Evolutionary conservation across 495 filamentous ascomycete genomes (phyloP), one percentile per base, ranked within the genome.

Genomic region (Daldinia loculata): DNA sequence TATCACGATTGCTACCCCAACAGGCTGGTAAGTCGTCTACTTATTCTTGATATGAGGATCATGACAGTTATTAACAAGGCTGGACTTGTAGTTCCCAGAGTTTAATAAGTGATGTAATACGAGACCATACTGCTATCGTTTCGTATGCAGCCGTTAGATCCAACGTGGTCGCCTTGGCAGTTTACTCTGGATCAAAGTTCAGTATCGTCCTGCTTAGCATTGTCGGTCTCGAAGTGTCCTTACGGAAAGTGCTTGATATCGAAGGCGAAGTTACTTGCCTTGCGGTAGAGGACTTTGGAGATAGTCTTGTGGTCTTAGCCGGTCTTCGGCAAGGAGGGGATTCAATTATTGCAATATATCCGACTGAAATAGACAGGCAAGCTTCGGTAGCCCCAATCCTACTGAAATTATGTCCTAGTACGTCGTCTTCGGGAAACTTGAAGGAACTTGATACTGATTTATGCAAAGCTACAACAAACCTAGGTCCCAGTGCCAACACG

Each of bases 221-320:
- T 29, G 50, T 61, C 11, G 74, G 74, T 11, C 36, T 50, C 3
- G 29, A 68, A 3, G 68, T 81, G 17, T 61, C 70, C 3, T 56
- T 79, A 4, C 19, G 56, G 8, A 63, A 65, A 4, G 69, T 52
- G 6, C 67, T 83, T 45, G 63, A 77, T 2, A 68, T 80, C 0
- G 67, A 74, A 22, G 81, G 80, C 4, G 82, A 84, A 55, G 73
- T 85, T 5, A 84, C 80, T 8, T 80, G 79, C 55, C 61, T 85
- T 11, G 67, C 75, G 19, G 52, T 82, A 12, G 63, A 55, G 15
- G 66, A 39, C 3, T 26, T 76, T 11, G 72, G 39, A 1, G 11
- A 39, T 7, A 51, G 70, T 8, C 30, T 66, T 34, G 77, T 70
- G 30, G 41, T 83, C 15, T 51, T 82, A 2, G 78, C 74, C 1